Base-by-base conservation (phyloP, 345 rosid species). In the Combretum micranthum region DNA sequence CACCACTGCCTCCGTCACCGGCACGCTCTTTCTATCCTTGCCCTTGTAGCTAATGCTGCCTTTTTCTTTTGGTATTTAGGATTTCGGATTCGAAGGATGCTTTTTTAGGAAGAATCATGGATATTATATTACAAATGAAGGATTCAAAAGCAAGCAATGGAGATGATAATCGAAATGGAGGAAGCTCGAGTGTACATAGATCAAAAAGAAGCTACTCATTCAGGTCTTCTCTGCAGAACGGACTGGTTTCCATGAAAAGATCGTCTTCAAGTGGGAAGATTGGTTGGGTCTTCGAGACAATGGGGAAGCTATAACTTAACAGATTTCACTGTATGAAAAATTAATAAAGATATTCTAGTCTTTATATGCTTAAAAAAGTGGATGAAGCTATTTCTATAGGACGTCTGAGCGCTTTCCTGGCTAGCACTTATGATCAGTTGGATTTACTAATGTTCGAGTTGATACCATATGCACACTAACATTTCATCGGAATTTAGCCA, bases 201-300 rank as follows among this genome's bases (percentile, higher is more conserved):
- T 32, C 64, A 67, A 62, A 61, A 62, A 80, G 66, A 32, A 67
- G 75, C 57, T 53, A 65, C 39, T 75, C 80, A 5, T 63, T 46
- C 12, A 77, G 81, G 25, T 55, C 60, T 49, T 63, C 78, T 4
- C 68, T 77, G 52, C 71, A 73, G 53, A 79, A 67, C 57, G 77
- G 69, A 14, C 69, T 75, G 13, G 13, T 65, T 56, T 32, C 67
- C 2, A 66, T 78, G 81, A 80, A 78, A 25, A 72, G 77, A 26
- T 75, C 75, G 0, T 67, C 82, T 8, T 73, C 77, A 15, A 49
- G 64, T 62, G 72, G 69, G 42, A 75, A 77, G 16, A 70, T n/a
- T n/a, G n/a, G n/a, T 66, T 11, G 60, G 58, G 13, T 44, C 71
- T 19, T 69, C 80, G 2, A 65, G 69, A 58, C 64, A 72, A 45